These are phyloP conservation scores for Neckera pumila DNA, from an alignment of 225 moss, liverwort and hornwort genomes.

Conservation along the genomic window DNA sequence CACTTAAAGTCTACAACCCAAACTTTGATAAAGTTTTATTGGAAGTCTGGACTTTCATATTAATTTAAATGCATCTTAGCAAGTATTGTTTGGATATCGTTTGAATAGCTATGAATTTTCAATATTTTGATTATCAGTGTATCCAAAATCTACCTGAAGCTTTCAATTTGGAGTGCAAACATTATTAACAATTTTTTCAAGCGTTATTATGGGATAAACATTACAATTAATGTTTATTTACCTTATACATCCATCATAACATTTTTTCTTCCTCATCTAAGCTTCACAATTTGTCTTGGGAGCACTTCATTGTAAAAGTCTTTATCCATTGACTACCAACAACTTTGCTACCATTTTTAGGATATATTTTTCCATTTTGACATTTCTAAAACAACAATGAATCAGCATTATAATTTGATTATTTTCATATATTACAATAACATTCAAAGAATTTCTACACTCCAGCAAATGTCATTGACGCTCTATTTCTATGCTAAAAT, in stretches of 20 bases:
- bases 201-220: accelerated
- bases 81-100: too few relatives aligned
- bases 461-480: background rate
- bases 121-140: background rate
- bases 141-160: too few relatives aligned
- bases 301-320: background rate
- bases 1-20: background rate
- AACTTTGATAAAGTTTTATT: background rate
- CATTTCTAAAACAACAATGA: background rate
- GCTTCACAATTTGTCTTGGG: background rate
- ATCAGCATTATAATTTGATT: background rate
- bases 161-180: accelerated
- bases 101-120: too few relatives aligned
- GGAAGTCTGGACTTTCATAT: accelerated
- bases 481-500: background rate
- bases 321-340: background rate
- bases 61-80: background rate
- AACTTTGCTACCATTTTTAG: background rate
- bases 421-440: background rate
- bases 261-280: background rate
- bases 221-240: too few relatives aligned
- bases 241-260: background rate
- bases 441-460: background rate
- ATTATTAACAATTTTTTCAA: too few relatives aligned
- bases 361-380: background rate